Conservation (phyloP, 441 rosid species). For the Euphorbia schlechtendalii region DNA sequence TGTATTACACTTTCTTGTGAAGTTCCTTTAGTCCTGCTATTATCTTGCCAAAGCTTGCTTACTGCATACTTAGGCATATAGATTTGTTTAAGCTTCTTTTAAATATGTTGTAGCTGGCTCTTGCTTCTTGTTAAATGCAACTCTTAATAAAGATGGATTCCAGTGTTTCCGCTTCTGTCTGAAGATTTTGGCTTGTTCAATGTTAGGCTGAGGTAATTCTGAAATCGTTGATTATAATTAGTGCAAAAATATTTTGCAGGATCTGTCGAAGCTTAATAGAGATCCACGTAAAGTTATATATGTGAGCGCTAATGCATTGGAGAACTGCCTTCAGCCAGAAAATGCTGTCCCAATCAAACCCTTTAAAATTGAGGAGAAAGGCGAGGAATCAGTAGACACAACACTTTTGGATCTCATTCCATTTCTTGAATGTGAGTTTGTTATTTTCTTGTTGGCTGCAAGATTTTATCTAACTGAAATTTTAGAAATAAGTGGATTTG, state of each 20-base stretch:
- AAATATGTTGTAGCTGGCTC: too few relatives aligned
- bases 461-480: too few relatives aligned
- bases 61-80: too few relatives aligned
- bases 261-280: slow-evolving; percentile 91
- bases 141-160: background rate
- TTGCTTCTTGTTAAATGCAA: too few relatives aligned
- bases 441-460: background rate
- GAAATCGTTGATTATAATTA: slow-evolving; percentile 4
- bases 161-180: too few relatives aligned
- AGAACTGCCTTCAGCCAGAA: slow-evolving; percentile 81
- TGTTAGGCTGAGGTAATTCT: background rate
- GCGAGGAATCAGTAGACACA: slow-evolving; percentile 46
- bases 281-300: slow-evolving; percentile 72
- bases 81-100: too few relatives aligned
- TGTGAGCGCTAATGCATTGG: slow-evolving; percentile 73
- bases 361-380: slow-evolving; percentile 47
- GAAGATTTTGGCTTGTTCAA: background rate
- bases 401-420: slow-evolving; percentile 93
- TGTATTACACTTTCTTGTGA: background rate
- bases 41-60: background rate
- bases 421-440: slow-evolving; percentile 82
- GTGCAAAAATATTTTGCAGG: slow-evolving; percentile 41
- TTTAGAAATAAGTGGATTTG: too few relatives aligned
- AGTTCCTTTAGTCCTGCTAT: background rate
- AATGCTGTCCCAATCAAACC: slow-evolving; percentile 73